These are phyloP conservation scores for Huiozyma naganishii DNA, from an alignment of 805 yeast genomes.

Conservation along the genomic window DNA sequence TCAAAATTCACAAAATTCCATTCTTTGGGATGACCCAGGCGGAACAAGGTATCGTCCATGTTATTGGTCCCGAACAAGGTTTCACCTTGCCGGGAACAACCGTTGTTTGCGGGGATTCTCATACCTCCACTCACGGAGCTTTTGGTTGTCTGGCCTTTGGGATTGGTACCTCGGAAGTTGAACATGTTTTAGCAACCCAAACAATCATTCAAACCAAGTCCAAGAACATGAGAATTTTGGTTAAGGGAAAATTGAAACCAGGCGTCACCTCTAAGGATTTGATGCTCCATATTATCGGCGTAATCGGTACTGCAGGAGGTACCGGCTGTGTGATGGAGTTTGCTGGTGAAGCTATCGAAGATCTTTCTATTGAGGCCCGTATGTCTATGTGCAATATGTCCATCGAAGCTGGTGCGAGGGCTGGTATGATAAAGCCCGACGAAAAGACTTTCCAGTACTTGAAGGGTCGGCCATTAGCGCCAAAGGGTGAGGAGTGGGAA, in stretches of 20 bases:
- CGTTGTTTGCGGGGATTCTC: slow-evolving; percentile 98
- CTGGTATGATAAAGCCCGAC: slow-evolving; percentile 98
- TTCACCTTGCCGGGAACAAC: slow-evolving; percentile 98
- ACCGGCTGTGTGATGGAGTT: slow-evolving; percentile 95
- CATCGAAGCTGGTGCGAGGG: slow-evolving; percentile 98
- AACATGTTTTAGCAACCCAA: slow-evolving; percentile 97
- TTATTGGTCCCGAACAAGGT: slow-evolving; percentile 98
- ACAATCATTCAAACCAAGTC: slow-evolving; percentile 90
- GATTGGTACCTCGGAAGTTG: slow-evolving; percentile 98
- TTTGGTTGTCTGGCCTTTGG: slow-evolving; percentile 97
- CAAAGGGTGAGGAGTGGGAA: slow-evolving; percentile 89
- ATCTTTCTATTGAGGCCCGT: slow-evolving; percentile 90
- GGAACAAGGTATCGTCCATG: slow-evolving; percentile 97
- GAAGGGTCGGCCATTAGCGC: slow-evolving; percentile 90
- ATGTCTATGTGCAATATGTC: slow-evolving; percentile 99
- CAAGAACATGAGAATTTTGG: slow-evolving; percentile 85
- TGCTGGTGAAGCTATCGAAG: slow-evolving; percentile 89
- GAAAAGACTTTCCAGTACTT: slow-evolving; percentile 78
- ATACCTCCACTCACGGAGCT: slow-evolving; percentile 98
- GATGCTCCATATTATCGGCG: slow-evolving; percentile 87
- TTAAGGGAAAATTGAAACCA: slow-evolving; percentile 71
- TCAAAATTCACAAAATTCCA: slow-evolving; percentile 77
- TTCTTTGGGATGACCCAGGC: slow-evolving; percentile 90
- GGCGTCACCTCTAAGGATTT: slow-evolving; percentile 96
- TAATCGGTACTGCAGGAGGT: slow-evolving; percentile 99